Evolutionary conservation across 805 yeast species (phyloP), one percentile per base, ranked within the genome.

Genomic region (Lipomyces starkeyi): DNA sequence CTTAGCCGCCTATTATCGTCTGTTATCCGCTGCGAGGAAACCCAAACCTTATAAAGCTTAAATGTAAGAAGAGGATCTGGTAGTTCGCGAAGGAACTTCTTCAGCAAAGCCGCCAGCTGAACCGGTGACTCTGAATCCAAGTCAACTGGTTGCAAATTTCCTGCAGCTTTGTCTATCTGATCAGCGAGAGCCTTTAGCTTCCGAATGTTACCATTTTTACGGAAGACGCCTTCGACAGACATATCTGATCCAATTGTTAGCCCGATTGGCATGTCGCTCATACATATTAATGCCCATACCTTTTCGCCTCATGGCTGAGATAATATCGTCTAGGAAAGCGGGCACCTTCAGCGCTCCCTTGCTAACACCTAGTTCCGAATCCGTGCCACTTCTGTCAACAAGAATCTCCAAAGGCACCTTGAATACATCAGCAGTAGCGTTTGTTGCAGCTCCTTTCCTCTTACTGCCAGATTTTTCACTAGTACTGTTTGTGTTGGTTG

Each of bases 141-240:
- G 17, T 59, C 54, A 3, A 59, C 60, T 14, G 64, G 65, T 7
- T 52, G n/a, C 22, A 55, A 34, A 17, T 29, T n/a, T 22, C 59
- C 14, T 9, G 57, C 40, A 72, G 85, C 83, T 58, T 84, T 81
- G 78, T 95, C 95, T 71, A 94, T 89, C 59, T 82, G 84, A 63
- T 87, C 91, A 0, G 92, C 85, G 66, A 93, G 80, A 72, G 88
- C 91, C 73, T 89, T 86, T 61, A 94, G 81, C 58, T 91, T 85
- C 74, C 93, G 87, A 75, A 95, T 93, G 76, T 95, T 95, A 75
- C 99, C 99, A 76, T 95, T 95, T 76, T 93, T 90, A 74, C 99
- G 86, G 84, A 95, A 95, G 3, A 95, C 89, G 68, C 99, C 99
- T 78, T 95, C 99, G 9, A 80, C 93, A 2, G 98, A 91, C 90